Percentiles rank a stretch among this genome's conserved stretches.
phyloP scores from a whole-genome alignment of 768 basidiomycete genomes.

The Filobasidium floriforme region DNA sequence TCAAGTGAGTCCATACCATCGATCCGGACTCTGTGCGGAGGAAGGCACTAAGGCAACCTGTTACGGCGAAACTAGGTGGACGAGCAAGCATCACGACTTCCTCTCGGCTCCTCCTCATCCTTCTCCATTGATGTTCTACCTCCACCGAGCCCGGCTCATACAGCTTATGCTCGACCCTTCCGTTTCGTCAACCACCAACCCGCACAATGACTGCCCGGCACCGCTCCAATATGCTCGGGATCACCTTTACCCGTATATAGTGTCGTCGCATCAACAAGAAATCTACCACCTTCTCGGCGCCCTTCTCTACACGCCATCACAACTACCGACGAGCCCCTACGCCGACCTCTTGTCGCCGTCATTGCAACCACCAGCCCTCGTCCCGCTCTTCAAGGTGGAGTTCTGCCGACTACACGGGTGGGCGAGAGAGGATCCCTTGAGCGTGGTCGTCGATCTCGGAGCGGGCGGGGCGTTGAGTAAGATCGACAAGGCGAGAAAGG shows the following conservation, averaged over 20 bases:
- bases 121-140: slow-evolving; percentile 77
- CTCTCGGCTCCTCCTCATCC: slow-evolving; percentile 55
- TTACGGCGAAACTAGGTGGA: slow-evolving; percentile 58
- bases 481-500: slow-evolving; percentile 87
- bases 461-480: slow-evolving; percentile 81
- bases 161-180: slow-evolving; percentile 57
- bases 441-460: slow-evolving; percentile 86
- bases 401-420: slow-evolving; percentile 80
- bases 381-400: slow-evolving; percentile 76
- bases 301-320: slow-evolving; percentile 45
- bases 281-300: slow-evolving; percentile 38
- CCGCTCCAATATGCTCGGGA: slow-evolving; percentile 70
- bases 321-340: slow-evolving; percentile 64
- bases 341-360: slow-evolving; percentile 64
- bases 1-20: slow-evolving; percentile 60
- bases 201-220: slow-evolving; percentile 45
- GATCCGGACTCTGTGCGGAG: neutral
- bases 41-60: too few relatives aligned
- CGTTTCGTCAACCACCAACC: slow-evolving; percentile 4
- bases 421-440: slow-evolving; percentile 78
- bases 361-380: slow-evolving; percentile 57
- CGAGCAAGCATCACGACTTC: slow-evolving; percentile 58
- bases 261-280: slow-evolving; percentile 41
- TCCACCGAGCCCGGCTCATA: slow-evolving; percentile 86
- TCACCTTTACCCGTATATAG: slow-evolving; percentile 57